phyloP scores from a whole-genome alignment of 2,329 filamentous ascomycete species.

The Bipolaris sorokiniana region DNA sequence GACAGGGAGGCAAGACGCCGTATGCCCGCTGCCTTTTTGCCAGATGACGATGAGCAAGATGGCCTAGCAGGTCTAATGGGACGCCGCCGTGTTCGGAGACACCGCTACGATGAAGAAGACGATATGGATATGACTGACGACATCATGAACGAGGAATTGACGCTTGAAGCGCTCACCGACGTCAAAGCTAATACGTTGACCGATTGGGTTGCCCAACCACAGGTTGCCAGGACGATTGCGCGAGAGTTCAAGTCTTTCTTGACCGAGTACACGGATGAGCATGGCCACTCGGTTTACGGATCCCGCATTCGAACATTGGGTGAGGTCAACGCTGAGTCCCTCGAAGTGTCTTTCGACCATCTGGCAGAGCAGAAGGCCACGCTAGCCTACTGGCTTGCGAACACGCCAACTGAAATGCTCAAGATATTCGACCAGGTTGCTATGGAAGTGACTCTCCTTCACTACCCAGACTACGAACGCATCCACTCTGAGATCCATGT shows the following conservation, averaged over 20 bases:
- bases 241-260: conserved; percentile 97
- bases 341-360: conserved; percentile 96
- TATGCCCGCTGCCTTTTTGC: conserved; percentile 75
- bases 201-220: conserved; percentile 90
- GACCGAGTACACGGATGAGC: conserved; percentile 91
- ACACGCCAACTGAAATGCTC: conserved; percentile 91
- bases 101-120: conserved; percentile 94
- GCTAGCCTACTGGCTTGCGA: conserved; percentile 93
- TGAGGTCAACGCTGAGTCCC: conserved; percentile 93
- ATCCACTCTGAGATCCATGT: conserved; percentile 99
- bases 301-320: conserved; percentile 93
- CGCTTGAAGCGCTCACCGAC: conserved; percentile 87
- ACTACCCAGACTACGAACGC: conserved; percentile 96
- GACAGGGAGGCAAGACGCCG: conserved; percentile 72
- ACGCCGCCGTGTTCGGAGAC: conserved; percentile 82
- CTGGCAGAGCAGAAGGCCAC: conserved; percentile 89
- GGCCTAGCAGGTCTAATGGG: conserved; percentile 82
- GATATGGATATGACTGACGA: conserved; percentile 88
- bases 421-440: conserved; percentile 96
- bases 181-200: conserved; percentile 92
- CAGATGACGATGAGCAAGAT: conserved; percentile 85
- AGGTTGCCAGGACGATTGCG: conserved; percentile 90
- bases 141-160: conserved; percentile 94
- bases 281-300: conserved; percentile 90
- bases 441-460: conserved; percentile 92